phyloP scores from a whole-genome alignment of 2,329 filamentous ascomycete genomes.

The Paramyrothecium roridum region DNA sequence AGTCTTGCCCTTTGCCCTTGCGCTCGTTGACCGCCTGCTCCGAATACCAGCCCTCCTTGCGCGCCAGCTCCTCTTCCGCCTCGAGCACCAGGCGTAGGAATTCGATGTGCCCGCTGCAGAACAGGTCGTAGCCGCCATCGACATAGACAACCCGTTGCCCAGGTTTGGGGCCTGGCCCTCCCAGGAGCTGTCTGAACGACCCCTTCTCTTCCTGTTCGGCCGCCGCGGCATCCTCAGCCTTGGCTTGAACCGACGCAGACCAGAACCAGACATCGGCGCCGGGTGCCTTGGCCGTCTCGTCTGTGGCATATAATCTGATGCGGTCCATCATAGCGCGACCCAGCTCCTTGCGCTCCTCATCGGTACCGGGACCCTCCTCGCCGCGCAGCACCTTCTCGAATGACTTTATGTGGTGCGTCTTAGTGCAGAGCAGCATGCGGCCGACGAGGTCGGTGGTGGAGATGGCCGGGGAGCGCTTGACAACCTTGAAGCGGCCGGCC shows the following conservation, averaged over 20 bases:
- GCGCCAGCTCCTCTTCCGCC: slow-evolving; percentile 68
- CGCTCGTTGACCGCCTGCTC: slow-evolving; percentile 62
- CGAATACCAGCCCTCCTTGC: slow-evolving; percentile 70
- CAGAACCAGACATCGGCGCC: slow-evolving; percentile 87
- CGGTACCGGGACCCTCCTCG: slow-evolving; percentile 67
- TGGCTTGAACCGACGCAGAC: slow-evolving; percentile 52
- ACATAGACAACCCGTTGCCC: slow-evolving; percentile 91
- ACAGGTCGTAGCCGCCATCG: slow-evolving; percentile 94
- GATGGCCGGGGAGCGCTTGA: slow-evolving; percentile 93
- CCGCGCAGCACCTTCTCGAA: slow-evolving; percentile 67
- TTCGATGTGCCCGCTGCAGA: slow-evolving; percentile 95
- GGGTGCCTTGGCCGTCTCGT: slow-evolving; percentile 73
- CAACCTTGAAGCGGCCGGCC: slow-evolving; percentile 90
- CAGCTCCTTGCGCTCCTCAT: slow-evolving; percentile 61
- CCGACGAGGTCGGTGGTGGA: slow-evolving; percentile 98
- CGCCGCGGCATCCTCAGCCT: slow-evolving; percentile 32
- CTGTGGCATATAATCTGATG: slow-evolving; percentile 83
- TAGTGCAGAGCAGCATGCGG: slow-evolving; percentile 95
- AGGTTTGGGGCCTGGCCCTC: slow-evolving; percentile 66
- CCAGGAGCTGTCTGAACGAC: slow-evolving; percentile 64
- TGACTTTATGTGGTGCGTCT: slow-evolving; percentile 85
- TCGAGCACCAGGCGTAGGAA: slow-evolving; percentile 78
- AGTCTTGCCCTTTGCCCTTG: slow-evolving; percentile 66
- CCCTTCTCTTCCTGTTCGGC: slow-evolving; percentile 54
- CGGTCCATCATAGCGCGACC: slow-evolving; percentile 71